Conservation (phyloP, 1,284 basidiomycete genomes). For the Filobasidium uniguttulatum region DNA sequence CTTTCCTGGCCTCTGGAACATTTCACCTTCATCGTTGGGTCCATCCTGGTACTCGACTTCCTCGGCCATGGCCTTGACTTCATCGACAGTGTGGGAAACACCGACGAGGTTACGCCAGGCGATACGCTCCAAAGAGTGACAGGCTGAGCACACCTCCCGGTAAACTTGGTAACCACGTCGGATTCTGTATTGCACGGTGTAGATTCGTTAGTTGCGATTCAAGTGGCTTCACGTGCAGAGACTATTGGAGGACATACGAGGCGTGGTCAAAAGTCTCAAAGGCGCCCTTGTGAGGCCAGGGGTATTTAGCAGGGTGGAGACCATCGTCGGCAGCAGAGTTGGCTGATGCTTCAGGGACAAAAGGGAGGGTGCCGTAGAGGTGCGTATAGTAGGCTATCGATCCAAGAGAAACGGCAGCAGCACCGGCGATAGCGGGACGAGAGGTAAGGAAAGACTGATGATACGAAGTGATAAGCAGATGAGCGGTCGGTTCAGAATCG, state of each 20-base stretch:
- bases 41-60: constrained; percentile 95
- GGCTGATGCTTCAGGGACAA: constrained; percentile 75
- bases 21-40: constrained; percentile 87
- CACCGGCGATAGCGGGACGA: constrained; percentile 60
- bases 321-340: constrained; percentile 86
- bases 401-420: constrained; percentile 66
- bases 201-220: constrained; percentile 42
- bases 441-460: constrained; percentile 46
- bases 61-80: constrained; percentile 84
- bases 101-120: constrained; percentile 99
- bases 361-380: constrained; percentile 75
- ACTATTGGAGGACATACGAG: constrained; percentile 32
- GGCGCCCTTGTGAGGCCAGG: constrained; percentile 79
- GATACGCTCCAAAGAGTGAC: constrained; percentile 97
- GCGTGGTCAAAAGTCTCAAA: constrained; percentile 93
- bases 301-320: constrained; percentile 75
- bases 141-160: constrained; percentile 96
- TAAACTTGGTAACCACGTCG: constrained; percentile 98
- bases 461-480: too few relatives aligned
- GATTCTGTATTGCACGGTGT: too few relatives aligned
- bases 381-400: constrained; percentile 93
- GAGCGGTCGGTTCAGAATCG: too few relatives aligned
- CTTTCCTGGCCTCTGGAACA: constrained; percentile 97
- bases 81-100: constrained; percentile 89
- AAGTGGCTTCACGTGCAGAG: too few relatives aligned